phyloP scores from a whole-genome alignment of 2,329 filamentous ascomycete genomes.

The Penicillium sp. region DNA sequence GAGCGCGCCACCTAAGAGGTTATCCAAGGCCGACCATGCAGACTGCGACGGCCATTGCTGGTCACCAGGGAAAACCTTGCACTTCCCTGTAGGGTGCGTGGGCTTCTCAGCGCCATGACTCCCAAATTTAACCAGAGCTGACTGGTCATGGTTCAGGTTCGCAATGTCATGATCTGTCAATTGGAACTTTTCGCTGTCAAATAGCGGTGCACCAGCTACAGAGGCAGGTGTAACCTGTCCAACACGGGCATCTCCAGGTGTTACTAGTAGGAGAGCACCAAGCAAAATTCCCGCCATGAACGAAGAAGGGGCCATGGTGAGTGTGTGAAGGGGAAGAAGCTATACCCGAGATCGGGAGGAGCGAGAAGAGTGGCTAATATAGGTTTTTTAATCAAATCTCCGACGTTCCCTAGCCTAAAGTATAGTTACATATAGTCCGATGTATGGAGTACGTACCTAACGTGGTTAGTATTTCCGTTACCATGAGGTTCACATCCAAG shows the following conservation, averaged over 20 bases:
- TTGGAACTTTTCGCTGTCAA: constrained; percentile 28
- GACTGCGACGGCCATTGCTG: constrained; percentile 22
- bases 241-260: constrained; percentile 12
- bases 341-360: not conserved
- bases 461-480: not conserved
- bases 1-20: constrained; percentile 24
- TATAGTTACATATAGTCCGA: no score
- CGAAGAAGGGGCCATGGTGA: constrained; percentile 13
- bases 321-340: not conserved
- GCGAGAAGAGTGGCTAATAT: not conserved
- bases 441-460: no score
- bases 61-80: constrained; percentile 31
- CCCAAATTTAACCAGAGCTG: constrained; percentile 27
- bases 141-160: constrained; percentile 12
- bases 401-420: not conserved
- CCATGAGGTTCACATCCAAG: constrained; percentile 6
- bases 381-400: not conserved
- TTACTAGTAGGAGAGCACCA: constrained; percentile 16
- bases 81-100: constrained; percentile 6
- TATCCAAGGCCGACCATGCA: constrained; percentile 29
- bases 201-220: constrained; percentile 21
- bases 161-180: constrained; percentile 26
- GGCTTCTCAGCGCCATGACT: constrained; percentile 7
- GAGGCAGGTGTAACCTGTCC: constrained; percentile 15
- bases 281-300: constrained; percentile 10